Evolutionary conservation across 2,329 filamentous ascomycete genomes (phyloP).

Genomic region (Hymenoscyphus repandus): DNA sequence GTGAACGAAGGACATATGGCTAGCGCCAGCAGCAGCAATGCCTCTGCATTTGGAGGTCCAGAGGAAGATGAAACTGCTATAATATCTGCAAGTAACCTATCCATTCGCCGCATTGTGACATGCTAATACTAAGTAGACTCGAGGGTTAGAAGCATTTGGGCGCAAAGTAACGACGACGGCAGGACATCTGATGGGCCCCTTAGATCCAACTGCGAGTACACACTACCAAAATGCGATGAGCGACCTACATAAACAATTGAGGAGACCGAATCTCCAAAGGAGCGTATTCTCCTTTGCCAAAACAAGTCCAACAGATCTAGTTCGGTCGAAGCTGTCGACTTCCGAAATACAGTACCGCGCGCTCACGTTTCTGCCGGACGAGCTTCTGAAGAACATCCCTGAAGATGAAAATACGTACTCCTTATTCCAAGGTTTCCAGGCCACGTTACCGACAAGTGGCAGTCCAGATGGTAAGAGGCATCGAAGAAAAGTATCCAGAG

Average conservation of each 20-base stretch:
- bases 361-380: constrained; percentile 81
- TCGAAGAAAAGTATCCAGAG: constrained; percentile 64
- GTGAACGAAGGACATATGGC: constrained; percentile 27
- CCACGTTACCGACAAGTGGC: constrained; percentile 64
- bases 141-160: constrained; percentile 86
- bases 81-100: constrained; percentile 29
- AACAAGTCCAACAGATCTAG: constrained; percentile 88
- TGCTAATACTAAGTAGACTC: constrained; percentile 50
- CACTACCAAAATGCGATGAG: constrained; percentile 85
- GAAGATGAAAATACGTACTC: constrained; percentile 83
- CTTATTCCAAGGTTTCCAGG: constrained; percentile 94
- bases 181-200: constrained; percentile 75
- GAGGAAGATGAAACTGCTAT: constrained; percentile 28
- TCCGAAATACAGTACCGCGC: constrained; percentile 93
- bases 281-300: constrained; percentile 87
- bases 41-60: constrained; percentile 25
- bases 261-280: constrained; percentile 77
- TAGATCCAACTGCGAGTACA: constrained; percentile 49
- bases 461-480: constrained; percentile 64
- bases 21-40: constrained; percentile 31
- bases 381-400: constrained; percentile 83
- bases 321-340: constrained; percentile 85
- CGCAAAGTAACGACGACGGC: constrained; percentile 94
- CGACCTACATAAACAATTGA: constrained; percentile 84
- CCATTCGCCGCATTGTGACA: background rate